Conservation (phyloP, 2,329 filamentous ascomycete species). For the Lachnum nothofagi region DNA sequence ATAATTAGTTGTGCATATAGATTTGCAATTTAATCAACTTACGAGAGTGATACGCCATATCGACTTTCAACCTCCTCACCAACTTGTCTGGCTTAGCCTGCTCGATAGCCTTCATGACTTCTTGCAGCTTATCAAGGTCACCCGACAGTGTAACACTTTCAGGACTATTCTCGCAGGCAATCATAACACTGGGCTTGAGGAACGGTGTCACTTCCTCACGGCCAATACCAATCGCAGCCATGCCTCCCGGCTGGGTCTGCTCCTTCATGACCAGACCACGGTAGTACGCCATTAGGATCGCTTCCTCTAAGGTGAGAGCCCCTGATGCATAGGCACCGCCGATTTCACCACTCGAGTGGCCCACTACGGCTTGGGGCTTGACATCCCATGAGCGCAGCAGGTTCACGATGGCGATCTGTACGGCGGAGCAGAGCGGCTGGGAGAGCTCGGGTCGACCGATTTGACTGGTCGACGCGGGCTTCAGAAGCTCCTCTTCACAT, state of each 20-base stretch:
- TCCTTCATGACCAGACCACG: slow-evolving; percentile 5
- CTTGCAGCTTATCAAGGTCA: slow-evolving; percentile 12
- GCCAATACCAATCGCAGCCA: slow-evolving; percentile 43
- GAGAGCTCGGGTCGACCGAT: slow-evolving; percentile 14
- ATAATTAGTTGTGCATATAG: background rate
- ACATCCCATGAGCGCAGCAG: slow-evolving; percentile 26
- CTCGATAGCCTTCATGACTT: slow-evolving; percentile 8
- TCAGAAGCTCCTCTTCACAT: slow-evolving; percentile 32
- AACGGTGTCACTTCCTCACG: slow-evolving; percentile 21
- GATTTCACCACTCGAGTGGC: slow-evolving; percentile 40
- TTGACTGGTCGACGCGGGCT: slow-evolving; percentile 23
- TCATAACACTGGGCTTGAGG: slow-evolving; percentile 16
- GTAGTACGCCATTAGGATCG: slow-evolving; percentile 18
- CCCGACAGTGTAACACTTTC: slow-evolving; percentile 26
- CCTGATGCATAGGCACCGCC: slow-evolving; percentile 37
- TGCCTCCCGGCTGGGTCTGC: slow-evolving; percentile 34
- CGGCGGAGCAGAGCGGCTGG: slow-evolving; percentile 20
- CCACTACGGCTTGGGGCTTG: slow-evolving; percentile 31
- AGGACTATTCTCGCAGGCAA: slow-evolving; percentile 32
- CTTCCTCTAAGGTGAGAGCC: slow-evolving; percentile 23
- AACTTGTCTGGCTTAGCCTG: slow-evolving; percentile 23
- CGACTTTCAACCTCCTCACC: slow-evolving; percentile 20
- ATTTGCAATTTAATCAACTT: slow-evolving; percentile 19
- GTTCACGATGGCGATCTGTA: slow-evolving; percentile 22
- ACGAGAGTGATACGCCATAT: slow-evolving; percentile 30